Evolutionary conservation across 495 filamentous ascomycete genomes (phyloP), one percentile per base, ranked within the genome.

Genomic region (Paragyromitra xinjiangensis): DNA sequence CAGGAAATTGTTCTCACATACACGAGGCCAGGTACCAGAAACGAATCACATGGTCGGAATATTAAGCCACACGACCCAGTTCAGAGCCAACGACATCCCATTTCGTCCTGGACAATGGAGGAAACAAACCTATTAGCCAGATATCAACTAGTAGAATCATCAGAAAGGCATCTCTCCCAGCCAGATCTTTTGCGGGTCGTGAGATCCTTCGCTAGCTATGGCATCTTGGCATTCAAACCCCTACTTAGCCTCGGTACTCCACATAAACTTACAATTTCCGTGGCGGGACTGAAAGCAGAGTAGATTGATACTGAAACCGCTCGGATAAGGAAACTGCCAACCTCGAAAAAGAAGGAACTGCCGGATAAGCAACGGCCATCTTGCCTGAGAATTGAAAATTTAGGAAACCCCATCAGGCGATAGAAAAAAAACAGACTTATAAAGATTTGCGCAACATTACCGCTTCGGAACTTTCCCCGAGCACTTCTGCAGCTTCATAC

Each of bases 371-470:
- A 53, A 34, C 69, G 51, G 50, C 26, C 64, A 64, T 14, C 39
- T 48, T 37, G 44, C 37, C 64, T 51, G n/a, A 62, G 26, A n/a
- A 16, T 39, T 64, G 39, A 56, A 65, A 64, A 45, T 12, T 16
- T n/a, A 9, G 22, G 4, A 22, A 64, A 44, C 59, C 51, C 62
- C 26, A 16, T 16, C 29, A 34, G 29, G 29, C 29, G 29, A 34
- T 34, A 3, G 29, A 34, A 34, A 34, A 29, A 34, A 3, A 34
- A 34, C 29, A 34, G 29, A 34, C 29, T 34, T 37, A 7, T 45
- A 16, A 67, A 6, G 53, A 69, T 69, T 75, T 56, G 48, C 56
- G 22, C 64, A 69, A 51, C 56, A 69, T 69, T 75, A 64, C 72
- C 58, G 19, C 50, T 65, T 77, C 56, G 39, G 73, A 64, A 51